These are phyloP conservation scores for Vaccinium myrtillus DNA, from an alignment of 148 eudicot species.

Conservation along the genomic window DNA sequence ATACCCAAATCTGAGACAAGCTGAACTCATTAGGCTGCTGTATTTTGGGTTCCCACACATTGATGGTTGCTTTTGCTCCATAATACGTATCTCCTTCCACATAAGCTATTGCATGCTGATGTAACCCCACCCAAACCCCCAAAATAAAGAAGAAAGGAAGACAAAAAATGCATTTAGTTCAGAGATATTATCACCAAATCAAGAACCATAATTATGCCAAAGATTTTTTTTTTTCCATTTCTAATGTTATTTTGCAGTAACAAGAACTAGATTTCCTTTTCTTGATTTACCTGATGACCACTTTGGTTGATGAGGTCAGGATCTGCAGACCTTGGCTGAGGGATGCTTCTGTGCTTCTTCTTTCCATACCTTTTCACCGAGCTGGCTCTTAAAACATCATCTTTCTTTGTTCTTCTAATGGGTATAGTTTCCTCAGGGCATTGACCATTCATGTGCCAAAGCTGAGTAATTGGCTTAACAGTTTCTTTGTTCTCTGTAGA, in stretches of 20 bases:
- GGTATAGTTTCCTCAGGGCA: constrained; percentile 83
- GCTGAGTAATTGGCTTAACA: constrained; percentile 46
- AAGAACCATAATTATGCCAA: background rate
- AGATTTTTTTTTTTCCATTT: background rate
- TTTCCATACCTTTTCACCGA: constrained; percentile 80
- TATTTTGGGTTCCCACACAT: constrained; percentile 94
- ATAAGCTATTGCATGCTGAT: constrained; percentile 94
- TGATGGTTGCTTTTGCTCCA: constrained; percentile 94
- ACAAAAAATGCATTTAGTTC: background rate
- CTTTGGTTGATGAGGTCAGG: constrained; percentile 87
- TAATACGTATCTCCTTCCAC: constrained; percentile 93
- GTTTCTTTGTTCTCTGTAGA: constrained; percentile 28
- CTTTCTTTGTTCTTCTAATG: constrained; percentile 79
- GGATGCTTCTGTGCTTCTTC: constrained; percentile 61
- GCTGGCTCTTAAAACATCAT: constrained; percentile 81
- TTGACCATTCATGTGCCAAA: constrained; percentile 78
- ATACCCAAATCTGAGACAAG: constrained; percentile 88
- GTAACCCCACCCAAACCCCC: background rate
- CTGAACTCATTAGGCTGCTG: constrained; percentile 97
- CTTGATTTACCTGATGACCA: constrained; percentile 79
- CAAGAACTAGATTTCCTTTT: background rate
- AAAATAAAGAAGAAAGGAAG: background rate
- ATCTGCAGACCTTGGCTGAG: constrained; percentile 90
- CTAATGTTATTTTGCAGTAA: background rate
- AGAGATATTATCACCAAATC: constrained; percentile 6